phyloP scores from a whole-genome alignment of 139 green algal genomes.

The Gonium pectorale region DNA sequence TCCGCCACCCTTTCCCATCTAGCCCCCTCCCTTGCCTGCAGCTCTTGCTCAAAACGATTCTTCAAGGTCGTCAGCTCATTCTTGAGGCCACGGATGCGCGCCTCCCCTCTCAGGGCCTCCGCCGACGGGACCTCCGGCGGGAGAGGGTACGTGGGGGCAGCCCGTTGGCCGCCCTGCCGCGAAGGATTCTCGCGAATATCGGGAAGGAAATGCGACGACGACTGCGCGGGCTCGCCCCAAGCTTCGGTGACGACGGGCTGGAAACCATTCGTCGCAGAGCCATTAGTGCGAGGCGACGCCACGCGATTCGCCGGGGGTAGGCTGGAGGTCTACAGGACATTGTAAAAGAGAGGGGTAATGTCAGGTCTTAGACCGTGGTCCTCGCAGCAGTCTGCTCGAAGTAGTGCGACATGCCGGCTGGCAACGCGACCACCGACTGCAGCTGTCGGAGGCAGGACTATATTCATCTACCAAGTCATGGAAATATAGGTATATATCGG shows the following conservation, averaged over 20 bases:
- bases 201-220: slow-evolving; percentile 18
- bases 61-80: slow-evolving; percentile 25
- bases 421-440: too few species aligned
- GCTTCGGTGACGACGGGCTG: slow-evolving; percentile 33
- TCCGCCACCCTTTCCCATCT: too few species aligned
- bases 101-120: slow-evolving; percentile 21
- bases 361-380: too few species aligned
- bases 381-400: too few species aligned
- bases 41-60: slow-evolving; percentile 38
- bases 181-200: slow-evolving; percentile 23
- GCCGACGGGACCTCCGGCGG: slow-evolving; percentile 21
- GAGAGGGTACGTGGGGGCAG: not conserved
- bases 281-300: slow-evolving; percentile 5
- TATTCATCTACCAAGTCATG: too few species aligned
- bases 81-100: slow-evolving; percentile 29
- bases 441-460: too few species aligned
- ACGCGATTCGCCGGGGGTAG: not conserved
- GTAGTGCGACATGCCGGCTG: too few species aligned
- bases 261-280: slow-evolving; percentile 26
- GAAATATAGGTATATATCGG: too few species aligned
- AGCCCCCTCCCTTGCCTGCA: slow-evolving; percentile 12
- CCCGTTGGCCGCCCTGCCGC: not conserved
- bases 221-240: slow-evolving; percentile 14
- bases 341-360: too few species aligned
- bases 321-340: not conserved